Conservation (phyloP, 345 rosid species). For the Sapria himalayana region DNA sequence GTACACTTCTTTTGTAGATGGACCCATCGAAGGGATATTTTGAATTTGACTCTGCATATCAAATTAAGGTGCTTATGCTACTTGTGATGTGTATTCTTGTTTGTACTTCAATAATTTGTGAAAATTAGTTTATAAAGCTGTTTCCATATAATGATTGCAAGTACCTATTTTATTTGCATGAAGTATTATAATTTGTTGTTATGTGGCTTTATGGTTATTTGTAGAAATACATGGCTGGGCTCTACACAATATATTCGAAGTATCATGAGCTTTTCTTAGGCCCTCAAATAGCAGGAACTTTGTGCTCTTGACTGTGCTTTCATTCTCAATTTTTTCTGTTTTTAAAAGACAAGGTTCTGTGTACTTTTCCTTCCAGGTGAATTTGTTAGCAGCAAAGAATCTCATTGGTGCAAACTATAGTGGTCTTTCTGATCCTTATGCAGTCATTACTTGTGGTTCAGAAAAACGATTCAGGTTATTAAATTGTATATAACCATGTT, state of each 20-base stretch:
- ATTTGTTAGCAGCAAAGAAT: slow-evolving; percentile 92
- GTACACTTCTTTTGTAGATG: slow-evolving; percentile 78
- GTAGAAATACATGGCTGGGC: too few relatives aligned
- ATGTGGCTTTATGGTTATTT: background rate
- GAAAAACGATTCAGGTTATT: slow-evolving; percentile 86
- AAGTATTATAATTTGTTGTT: background rate
- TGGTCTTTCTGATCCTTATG: slow-evolving; percentile 97
- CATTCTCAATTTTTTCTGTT: too few relatives aligned
- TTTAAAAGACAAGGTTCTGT: background rate
- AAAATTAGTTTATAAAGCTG: background rate
- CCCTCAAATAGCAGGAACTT: too few relatives aligned
- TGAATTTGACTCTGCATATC: slow-evolving; percentile 49
- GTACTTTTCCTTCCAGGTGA: slow-evolving; percentile 34
- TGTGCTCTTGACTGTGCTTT: too few relatives aligned
- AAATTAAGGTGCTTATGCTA: slow-evolving; percentile 32
- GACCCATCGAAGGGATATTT: slow-evolving; percentile 36
- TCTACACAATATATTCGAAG: too few relatives aligned
- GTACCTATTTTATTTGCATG: background rate
- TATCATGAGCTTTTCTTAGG: too few relatives aligned
- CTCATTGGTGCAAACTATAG: slow-evolving; percentile 85
- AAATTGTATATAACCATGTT: slow-evolving; percentile 4
- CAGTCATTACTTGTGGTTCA: slow-evolving; percentile 86
- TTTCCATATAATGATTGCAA: too few relatives aligned
- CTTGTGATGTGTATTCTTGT: background rate
- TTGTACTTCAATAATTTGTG: background rate